Evolutionary conservation across 75 land plant genomes (phyloP).

Genomic region (Ceratopteris richardii): DNA sequence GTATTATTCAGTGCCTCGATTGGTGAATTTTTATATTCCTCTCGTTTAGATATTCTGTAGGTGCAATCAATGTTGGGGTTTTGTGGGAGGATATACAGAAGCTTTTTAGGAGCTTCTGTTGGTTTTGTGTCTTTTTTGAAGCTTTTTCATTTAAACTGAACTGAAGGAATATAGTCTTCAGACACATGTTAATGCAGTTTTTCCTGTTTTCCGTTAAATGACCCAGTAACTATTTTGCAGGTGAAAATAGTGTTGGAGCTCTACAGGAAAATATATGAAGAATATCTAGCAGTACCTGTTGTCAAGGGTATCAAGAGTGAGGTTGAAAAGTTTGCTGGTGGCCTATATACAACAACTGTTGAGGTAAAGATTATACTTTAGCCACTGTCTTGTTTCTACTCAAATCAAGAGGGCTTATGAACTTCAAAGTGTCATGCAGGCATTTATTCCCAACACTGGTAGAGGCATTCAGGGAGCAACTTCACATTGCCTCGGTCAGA

Average conservation of each 20-base stretch:
- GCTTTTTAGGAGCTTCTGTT: too few relatives aligned
- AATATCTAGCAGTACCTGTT: conserved; percentile 86
- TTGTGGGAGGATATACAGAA: too few relatives aligned
- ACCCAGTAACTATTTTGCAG: too few relatives aligned
- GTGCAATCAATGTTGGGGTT: too few relatives aligned
- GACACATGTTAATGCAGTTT: too few relatives aligned
- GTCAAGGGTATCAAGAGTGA: conserved; percentile 93
- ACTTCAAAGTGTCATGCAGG: conserved; percentile 32
- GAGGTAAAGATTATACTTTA: conserved; percentile 47
- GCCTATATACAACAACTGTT: conserved; percentile 93
- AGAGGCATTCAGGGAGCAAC: conserved; percentile 99
- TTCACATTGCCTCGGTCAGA: conserved; percentile 99
- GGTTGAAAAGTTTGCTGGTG: conserved; percentile 98
- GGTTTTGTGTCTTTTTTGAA: too few relatives aligned
- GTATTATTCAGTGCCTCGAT: too few relatives aligned
- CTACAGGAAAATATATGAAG: conserved; percentile 92
- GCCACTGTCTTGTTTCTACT: not conserved
- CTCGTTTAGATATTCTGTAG: too few relatives aligned
- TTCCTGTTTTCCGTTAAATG: too few relatives aligned
- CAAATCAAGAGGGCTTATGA: not conserved
- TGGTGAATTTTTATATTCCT: too few relatives aligned
- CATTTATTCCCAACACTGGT: conserved; percentile 93
- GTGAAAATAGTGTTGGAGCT: conserved; percentile 79
- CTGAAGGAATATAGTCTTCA: too few relatives aligned
- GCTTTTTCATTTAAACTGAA: too few relatives aligned